These are phyloP conservation scores for Carex cristatella DNA, from an alignment of 176 grass and related monocot species.

Conservation along the genomic window DNA sequence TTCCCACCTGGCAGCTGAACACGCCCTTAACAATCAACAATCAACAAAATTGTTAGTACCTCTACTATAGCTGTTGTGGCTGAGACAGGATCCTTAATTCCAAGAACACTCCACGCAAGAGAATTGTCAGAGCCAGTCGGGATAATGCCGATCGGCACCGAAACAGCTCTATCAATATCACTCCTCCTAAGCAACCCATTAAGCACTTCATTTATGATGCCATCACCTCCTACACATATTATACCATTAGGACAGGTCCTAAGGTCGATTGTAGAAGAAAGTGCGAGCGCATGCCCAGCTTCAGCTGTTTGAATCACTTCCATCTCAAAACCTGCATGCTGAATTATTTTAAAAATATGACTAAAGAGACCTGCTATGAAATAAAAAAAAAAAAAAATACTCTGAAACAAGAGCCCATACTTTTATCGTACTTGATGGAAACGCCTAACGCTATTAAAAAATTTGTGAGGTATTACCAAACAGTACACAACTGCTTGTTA, in stretches of 20 bases:
- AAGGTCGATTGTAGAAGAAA: constrained; percentile 70
- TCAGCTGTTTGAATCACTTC: constrained; percentile 73
- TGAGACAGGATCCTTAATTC: constrained; percentile 76
- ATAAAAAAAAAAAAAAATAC: background rate
- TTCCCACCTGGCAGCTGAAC: no score
- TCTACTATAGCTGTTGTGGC: constrained; percentile 58
- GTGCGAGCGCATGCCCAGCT: constrained; percentile 76
- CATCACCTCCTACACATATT: constrained; percentile 90
- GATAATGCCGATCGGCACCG: constrained; percentile 72
- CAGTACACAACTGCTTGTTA: background rate
- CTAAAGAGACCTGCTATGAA: constrained; percentile 18
- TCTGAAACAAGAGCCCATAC: background rate
- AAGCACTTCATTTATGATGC: constrained; percentile 86
- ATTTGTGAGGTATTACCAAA: background rate
- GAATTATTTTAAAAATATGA: constrained; percentile 55
- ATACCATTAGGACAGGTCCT: constrained; percentile 76
- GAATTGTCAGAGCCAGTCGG: constrained; percentile 94
- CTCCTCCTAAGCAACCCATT: constrained; percentile 85
- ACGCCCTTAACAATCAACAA: background rate
- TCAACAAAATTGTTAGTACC: constrained; percentile 42
- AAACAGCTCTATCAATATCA: constrained; percentile 46
- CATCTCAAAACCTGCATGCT: constrained; percentile 92
- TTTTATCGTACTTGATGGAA: background rate
- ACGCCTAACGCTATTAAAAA: background rate
- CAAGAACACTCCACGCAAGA: constrained; percentile 80